Evolutionary conservation across 2,329 filamentous ascomycete species (phyloP).

Genomic region (Magnaporthiopsis rhizophila): DNA sequence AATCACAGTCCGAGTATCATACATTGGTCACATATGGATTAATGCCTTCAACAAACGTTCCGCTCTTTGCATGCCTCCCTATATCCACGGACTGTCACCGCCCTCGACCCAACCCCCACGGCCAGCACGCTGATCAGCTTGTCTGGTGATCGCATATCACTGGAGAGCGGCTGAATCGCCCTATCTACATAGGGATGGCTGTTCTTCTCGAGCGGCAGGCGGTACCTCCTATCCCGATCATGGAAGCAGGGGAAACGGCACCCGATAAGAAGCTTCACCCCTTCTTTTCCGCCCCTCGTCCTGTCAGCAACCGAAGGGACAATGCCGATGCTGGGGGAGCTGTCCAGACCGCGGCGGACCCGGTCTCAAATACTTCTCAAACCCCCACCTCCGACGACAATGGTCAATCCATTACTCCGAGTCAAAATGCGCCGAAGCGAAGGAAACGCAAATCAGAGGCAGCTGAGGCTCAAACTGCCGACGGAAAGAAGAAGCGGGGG

Average conservation of each 20-base stretch:
- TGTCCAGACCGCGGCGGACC: not conserved
- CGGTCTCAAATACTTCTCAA: not conserved
- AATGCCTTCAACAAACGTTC: not conserved
- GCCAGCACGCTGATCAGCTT: not conserved
- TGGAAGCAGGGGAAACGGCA: not conserved
- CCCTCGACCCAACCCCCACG: not conserved
- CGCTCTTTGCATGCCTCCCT: not conserved
- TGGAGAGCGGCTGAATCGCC: slow-evolving; percentile 2
- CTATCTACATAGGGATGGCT: slow-evolving; percentile 1
- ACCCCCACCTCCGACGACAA: not conserved
- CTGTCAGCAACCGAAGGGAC: not conserved
- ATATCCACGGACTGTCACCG: not conserved
- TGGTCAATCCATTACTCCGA: not conserved
- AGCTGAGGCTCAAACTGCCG: slow-evolving; percentile 12
- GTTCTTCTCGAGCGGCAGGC: not conserved
- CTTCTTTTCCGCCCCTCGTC: slow-evolving; percentile 36
- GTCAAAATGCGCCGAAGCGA: not conserved
- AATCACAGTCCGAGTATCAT: not conserved
- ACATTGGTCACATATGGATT: not conserved
- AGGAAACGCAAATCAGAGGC: slow-evolving; percentile 8
- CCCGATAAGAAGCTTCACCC: slow-evolving; percentile 42
- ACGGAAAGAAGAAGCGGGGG: slow-evolving; percentile 14
- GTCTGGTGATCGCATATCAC: not conserved
- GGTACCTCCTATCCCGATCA: slow-evolving; percentile 1
- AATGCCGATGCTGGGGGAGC: not conserved